Percentiles rank a stretch among this genome's conserved stretches.
Conservation (phyloP, 805 yeast species). For the Yamadazyma phyllophila region DNA sequence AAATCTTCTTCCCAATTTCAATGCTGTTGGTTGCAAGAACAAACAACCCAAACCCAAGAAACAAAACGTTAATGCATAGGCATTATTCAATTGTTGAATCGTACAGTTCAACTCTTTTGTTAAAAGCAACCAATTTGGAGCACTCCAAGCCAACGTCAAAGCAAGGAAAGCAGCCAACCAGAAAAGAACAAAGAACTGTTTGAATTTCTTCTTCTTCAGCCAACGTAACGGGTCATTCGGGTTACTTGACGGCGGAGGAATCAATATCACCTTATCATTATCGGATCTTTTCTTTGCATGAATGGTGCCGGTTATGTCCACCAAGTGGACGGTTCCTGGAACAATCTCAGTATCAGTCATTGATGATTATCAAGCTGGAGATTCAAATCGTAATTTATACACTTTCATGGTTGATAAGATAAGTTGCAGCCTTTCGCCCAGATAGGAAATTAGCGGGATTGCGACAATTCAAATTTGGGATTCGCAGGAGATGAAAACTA, state of each 20-base stretch:
- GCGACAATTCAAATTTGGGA: neutral
- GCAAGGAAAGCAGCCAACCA: slow-evolving; percentile 27
- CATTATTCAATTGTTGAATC: slow-evolving; percentile 21
- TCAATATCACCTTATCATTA: slow-evolving; percentile 26
- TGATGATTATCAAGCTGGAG: neutral
- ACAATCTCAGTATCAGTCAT: slow-evolving; percentile 17
- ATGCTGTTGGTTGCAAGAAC: slow-evolving; percentile 32
- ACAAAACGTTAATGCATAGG: slow-evolving; percentile 26
- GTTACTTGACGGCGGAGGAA: slow-evolving; percentile 34
- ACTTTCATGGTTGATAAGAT: slow-evolving; percentile 1
- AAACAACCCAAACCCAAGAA: slow-evolving; percentile 35
- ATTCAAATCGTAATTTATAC: neutral
- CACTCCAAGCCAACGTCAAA: slow-evolving; percentile 22
- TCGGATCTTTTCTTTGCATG: slow-evolving; percentile 17
- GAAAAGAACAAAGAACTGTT: slow-evolving; percentile 28
- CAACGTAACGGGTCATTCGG: slow-evolving; percentile 37
- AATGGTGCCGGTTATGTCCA: slow-evolving; percentile 26
- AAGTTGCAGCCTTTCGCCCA: neutral
- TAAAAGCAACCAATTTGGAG: slow-evolving; percentile 30
- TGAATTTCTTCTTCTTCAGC: slow-evolving; percentile 27
- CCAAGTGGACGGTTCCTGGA: slow-evolving; percentile 37
- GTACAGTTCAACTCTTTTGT: slow-evolving; percentile 23
- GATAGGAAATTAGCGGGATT: slow-evolving; percentile 4
- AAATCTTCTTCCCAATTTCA: slow-evolving; percentile 28
- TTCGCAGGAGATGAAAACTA: neutral